Percentiles rank a stretch among this genome's conserved stretches.
Conservation (phyloP, 2,329 filamentous ascomycete genomes). For the Septoria linicola region DNA sequence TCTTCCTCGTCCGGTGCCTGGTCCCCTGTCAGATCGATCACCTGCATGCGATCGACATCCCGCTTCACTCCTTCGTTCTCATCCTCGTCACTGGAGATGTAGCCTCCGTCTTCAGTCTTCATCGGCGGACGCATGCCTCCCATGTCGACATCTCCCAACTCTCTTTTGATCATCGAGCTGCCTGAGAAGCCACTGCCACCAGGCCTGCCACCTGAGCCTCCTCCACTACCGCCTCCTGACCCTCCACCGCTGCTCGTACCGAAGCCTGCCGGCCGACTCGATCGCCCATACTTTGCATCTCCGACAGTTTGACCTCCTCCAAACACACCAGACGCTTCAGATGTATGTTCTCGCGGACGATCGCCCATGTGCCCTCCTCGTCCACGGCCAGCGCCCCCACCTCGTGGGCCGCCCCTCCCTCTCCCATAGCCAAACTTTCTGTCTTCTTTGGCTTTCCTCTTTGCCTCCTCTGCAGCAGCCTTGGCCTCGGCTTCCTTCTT, state of each 20-base stretch:
- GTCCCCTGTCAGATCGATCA: constrained; percentile 55
- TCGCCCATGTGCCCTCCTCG: constrained; percentile 47
- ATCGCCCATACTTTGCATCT: constrained; percentile 17
- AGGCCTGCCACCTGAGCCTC: constrained; percentile 21
- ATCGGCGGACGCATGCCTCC: constrained; percentile 22
- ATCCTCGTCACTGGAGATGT: constrained; percentile 52
- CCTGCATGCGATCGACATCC: constrained; percentile 58
- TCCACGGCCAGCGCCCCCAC: constrained; percentile 30
- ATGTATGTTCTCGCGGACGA: constrained; percentile 24
- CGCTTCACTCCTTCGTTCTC: constrained; percentile 48
- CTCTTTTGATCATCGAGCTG: constrained; percentile 38
- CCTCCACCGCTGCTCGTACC: constrained; percentile 18
- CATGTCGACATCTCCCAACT: constrained; percentile 29
- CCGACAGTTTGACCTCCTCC: constrained; percentile 36
- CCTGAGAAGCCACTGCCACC: constrained; percentile 27
- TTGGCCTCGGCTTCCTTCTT: constrained; percentile 41
- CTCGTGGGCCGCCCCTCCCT: constrained; percentile 33
- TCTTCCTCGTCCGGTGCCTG: constrained; percentile 33
- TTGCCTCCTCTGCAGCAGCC: constrained; percentile 35
- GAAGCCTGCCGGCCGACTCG: constrained; percentile 13
- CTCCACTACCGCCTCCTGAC: constrained; percentile 15
- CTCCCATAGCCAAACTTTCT: constrained; percentile 32
- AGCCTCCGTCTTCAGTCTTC: constrained; percentile 41
- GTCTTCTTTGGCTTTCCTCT: constrained; percentile 29
- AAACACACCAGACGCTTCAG: constrained; percentile 45